A percentile compares a stretch with the other conserved stretches of the same genome.
These are phyloP conservation scores for Acanthamoeba castellanii DNA, from an alignment of 208 protist species.

Conservation along the genomic window DNA sequence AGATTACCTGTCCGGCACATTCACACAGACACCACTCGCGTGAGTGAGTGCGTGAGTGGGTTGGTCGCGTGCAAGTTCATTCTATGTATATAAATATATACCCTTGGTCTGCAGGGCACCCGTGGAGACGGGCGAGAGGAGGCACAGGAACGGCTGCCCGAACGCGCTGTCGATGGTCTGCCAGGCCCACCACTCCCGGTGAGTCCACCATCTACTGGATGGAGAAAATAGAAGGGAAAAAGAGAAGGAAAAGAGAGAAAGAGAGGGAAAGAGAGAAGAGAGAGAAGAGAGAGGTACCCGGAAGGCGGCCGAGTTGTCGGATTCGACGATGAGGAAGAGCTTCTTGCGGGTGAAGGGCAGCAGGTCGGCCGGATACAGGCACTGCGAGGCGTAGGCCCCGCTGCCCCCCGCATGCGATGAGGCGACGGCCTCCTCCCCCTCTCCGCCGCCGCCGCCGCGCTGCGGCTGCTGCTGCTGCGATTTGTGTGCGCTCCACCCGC, in stretches of 20 bases:
- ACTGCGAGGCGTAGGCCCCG: neutral
- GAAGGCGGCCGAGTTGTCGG: neutral
- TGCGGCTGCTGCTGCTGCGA: neutral
- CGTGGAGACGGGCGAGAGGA: neutral
- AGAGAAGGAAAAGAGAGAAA: too few relatives aligned
- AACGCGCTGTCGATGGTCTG: constrained; percentile 13
- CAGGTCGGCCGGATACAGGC: neutral
- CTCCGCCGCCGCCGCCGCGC: too few relatives aligned
- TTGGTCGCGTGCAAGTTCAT: too few relatives aligned
- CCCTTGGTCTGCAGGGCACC: neutral
- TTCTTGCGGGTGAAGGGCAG: constrained; percentile 28
- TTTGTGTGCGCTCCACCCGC: neutral
- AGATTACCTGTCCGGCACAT: neutral
- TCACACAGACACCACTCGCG: too few relatives aligned
- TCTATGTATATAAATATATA: too few relatives aligned
- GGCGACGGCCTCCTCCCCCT: neutral
- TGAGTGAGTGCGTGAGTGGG: too few relatives aligned
- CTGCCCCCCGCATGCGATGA: too few relatives aligned
- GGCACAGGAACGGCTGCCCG: constrained; percentile 1
- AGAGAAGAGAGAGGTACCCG: neutral
- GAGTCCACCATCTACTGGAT: neutral
- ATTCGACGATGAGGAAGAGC: constrained; percentile 29
- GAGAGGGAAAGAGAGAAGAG: too few relatives aligned
- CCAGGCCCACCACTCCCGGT: too few relatives aligned
- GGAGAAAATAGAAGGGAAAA: neutral